Evolutionary conservation across 1,139 yeast species (phyloP).

Genomic region (Wickerhamomyces sp.): DNA sequence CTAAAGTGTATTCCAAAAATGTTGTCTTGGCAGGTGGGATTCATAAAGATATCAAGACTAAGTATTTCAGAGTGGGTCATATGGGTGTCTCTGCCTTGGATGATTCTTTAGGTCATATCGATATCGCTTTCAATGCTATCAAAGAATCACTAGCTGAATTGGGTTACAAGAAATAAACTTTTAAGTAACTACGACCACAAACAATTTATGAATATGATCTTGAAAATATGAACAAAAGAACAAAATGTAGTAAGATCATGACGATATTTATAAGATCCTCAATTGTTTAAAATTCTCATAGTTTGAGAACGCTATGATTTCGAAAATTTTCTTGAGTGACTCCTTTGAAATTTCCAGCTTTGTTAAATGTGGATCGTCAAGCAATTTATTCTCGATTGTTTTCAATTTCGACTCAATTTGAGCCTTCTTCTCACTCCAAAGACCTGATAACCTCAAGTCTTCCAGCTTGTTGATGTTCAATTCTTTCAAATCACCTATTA

Average conservation of each 20-base stretch:
- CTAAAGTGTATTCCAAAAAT: constrained; percentile 58
- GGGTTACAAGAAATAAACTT: constrained; percentile 30
- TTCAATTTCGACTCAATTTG: not conserved
- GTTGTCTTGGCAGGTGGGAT: constrained; percentile 88
- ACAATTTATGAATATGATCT: too few relatives aligned
- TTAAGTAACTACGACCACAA: too few relatives aligned
- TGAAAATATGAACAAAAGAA: too few relatives aligned
- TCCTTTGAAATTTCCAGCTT: constrained; percentile 3
- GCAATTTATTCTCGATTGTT: constrained; percentile 1
- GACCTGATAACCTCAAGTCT: constrained; percentile 5
- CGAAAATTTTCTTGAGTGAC: constrained; percentile 5
- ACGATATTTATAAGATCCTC: constrained; percentile 5
- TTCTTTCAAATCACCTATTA: constrained; percentile 10
- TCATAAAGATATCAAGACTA: constrained; percentile 72
- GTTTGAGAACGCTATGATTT: constrained; percentile 8
- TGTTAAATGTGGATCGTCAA: constrained; percentile 1
- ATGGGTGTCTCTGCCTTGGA: constrained; percentile 71
- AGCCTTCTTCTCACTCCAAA: too few relatives aligned
- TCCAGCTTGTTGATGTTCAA: constrained; percentile 5
- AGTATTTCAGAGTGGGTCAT: constrained; percentile 92
- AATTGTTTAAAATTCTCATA: constrained; percentile 11
- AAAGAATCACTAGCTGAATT: constrained; percentile 35
- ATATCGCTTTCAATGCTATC: constrained; percentile 34
- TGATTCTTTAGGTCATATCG: constrained; percentile 34
- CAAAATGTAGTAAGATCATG: too few relatives aligned